Evolutionary conservation across 176 grass and related monocot species (phyloP).

Genomic region (Melocanna baccifera): DNA sequence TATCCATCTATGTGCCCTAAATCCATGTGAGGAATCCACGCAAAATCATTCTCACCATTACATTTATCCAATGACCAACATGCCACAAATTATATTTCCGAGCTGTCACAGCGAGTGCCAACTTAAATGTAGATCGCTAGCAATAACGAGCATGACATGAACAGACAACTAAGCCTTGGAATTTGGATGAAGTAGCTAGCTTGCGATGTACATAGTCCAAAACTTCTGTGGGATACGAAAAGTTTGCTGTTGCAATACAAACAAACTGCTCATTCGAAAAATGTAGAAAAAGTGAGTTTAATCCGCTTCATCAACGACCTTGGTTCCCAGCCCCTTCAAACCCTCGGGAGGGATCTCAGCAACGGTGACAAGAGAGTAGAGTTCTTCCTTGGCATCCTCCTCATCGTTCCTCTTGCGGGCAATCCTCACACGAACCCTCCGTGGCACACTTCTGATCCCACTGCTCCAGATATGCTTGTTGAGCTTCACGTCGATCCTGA

Average conservation of each 20-base stretch:
- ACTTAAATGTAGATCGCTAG: not conserved
- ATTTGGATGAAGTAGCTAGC: constrained; percentile 15
- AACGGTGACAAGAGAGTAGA: constrained; percentile 70
- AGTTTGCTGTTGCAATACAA: constrained; percentile 15
- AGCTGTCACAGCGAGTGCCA: not conserved
- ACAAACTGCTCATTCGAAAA: constrained; percentile 14
- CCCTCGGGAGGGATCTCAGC: constrained; percentile 71
- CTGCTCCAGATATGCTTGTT: constrained; percentile 97
- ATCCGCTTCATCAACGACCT: constrained; percentile 67
- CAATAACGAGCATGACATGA: not conserved
- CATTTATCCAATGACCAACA: not conserved
- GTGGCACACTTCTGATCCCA: constrained; percentile 76
- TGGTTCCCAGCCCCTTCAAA: constrained; percentile 80
- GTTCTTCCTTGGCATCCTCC: constrained; percentile 85
- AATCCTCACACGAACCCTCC: constrained; percentile 71
- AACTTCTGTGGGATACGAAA: constrained; percentile 27
- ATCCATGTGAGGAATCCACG: not conserved
- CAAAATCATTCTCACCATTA: not conserved
- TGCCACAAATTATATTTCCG: not conserved
- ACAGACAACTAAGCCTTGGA: not conserved
- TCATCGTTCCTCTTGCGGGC: constrained; percentile 78
- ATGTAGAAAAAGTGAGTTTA: constrained; percentile 7
- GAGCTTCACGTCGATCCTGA: constrained; percentile 76
- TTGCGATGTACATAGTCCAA: constrained; percentile 17
- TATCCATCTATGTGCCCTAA: not conserved